These are phyloP conservation scores for Cladosporium sp. DNA, from an alignment of 2,329 filamentous ascomycete species.

Conservation along the genomic window DNA sequence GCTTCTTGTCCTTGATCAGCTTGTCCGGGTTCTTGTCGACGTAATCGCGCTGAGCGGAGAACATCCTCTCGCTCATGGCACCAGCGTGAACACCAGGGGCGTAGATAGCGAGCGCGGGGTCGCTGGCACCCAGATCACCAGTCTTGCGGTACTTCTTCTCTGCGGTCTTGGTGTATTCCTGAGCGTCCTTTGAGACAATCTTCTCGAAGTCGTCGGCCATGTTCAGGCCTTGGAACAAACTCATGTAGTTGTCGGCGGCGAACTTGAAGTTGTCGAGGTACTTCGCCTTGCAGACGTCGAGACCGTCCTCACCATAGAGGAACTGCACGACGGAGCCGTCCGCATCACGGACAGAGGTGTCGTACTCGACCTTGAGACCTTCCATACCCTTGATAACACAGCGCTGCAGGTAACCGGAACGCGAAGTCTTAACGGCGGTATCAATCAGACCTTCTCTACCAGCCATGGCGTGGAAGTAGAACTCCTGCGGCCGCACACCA, in stretches of 20 bases:
- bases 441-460: conserved; percentile 97
- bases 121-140: conserved; percentile 58
- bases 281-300: conserved; percentile 90
- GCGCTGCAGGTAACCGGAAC: conserved; percentile 91
- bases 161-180: conserved; percentile 54
- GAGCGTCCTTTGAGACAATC: conserved; percentile 61
- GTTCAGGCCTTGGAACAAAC: conserved; percentile 69
- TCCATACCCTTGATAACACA: conserved; percentile 99
- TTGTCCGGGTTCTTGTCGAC: conserved; percentile 66
- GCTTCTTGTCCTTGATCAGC: conserved; percentile 56
- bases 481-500: conserved; percentile 92
- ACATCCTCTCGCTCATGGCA: conserved; percentile 85
- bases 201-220: conserved; percentile 48
- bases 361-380: conserved; percentile 84
- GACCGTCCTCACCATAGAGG: conserved; percentile 90
- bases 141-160: conserved; percentile 78
- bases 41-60: conserved; percentile 64
- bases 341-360: conserved; percentile 86
- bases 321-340: conserved; percentile 94
- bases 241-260: conserved; percentile 76
- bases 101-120: conserved; percentile 68
- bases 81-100: conserved; percentile 74
- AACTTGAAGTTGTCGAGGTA: conserved; percentile 89
- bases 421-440: conserved; percentile 96
- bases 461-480: conserved; percentile 99